Base-by-base conservation (phyloP, 2,329 filamentous ascomycete genomes). In the Phyllosticta capitalensis region DNA sequence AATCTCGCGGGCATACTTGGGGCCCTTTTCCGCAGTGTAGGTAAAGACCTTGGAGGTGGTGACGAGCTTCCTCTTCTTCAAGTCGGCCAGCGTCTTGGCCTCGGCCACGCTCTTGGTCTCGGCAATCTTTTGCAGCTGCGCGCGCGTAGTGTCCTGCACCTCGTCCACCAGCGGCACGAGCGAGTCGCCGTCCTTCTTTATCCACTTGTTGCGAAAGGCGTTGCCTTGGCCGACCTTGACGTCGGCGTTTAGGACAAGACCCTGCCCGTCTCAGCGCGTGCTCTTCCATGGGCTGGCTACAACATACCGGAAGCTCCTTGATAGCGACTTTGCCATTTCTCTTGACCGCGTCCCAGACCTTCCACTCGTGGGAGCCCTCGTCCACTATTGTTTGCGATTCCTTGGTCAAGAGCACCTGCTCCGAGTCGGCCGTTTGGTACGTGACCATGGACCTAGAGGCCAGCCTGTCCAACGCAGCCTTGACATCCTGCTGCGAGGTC, bases 61-160 rank as follows among this genome's bases (percentile, higher is more conserved):
- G 64, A 96, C 81, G 55, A 99, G 82, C 78, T 96, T 97, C 70
- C 92, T 85, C 81, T 96, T 96, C 78, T 87, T 92, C 65, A 96
- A 78, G 63, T 97, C 92, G 58, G 84, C 81, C 26, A 96, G 74
- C 38, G 86, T 79, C 75, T 95, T 95, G 56, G 83, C 71, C 67
- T 96, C 89, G 21, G 81, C 76, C 65, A 89, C 79, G 24, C 86
- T 84, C 65, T 83, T 83, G 14, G 82, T 87, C 65, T 87, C 76
- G 72, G 88, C 81, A 67, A 96, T 89, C 54, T 81, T 80, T 69
- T 85, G 80, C 61, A 99, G 81, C 66, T 90, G 84, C 65, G 91
- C 83, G 67, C 84, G 83, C 56, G 90, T 95, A 58, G 82, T 80
- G 71, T 99, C 94, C 67, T 86, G 79, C 67, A 97, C 92, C 21